Evolutionary conservation across 169 alveolate genomes (phyloP), one percentile per base, ranked within the genome.

Genomic region (Cryptosporidium viatorum): DNA sequence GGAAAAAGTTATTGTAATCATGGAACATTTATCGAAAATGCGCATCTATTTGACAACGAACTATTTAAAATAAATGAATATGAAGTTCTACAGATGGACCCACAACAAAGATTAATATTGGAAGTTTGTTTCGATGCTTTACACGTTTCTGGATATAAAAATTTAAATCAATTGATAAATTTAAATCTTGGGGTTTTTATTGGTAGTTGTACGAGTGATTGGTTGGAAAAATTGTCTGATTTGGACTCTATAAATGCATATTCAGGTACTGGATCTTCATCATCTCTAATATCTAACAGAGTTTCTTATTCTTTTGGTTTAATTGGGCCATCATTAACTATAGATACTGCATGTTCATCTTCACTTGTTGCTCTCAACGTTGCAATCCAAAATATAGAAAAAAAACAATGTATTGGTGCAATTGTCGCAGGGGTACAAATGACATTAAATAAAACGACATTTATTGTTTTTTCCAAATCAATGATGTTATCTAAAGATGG

Each of bases 71-170:
- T 65, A 68, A 26, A 71, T 3, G 73, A 70, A 37, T 33, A 55
- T 26, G 94, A 94, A 86, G 95, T 84, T 33, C 37, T 84, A 39
- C 62, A 59, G 68, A 92, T 93, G 95, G 96, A 93, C 74, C 96
- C 96, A 33, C 96, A 93, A 71, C 96, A 93, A 80, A 93, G 96
- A 31, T 74, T 93, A 75, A 69, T 92, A 67, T 69, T 93, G 50
- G 96, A 93, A 65, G 94, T 91, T 12, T 91, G 93, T n/a, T 91
- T 60, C 35, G 93, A 92, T 37, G 86, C 95, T 9, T 69, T 92
- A 55, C 58, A 69, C 58, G 31, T 70, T 35, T 89, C 95, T 23
- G 93, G 93, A 0, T 80, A 45, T 80, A 39, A 18, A 18, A 65
- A 43, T 80, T 39, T 37, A 43, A 62, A 86, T 55, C 48, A 50